Evolutionary conservation across 129 eudicot species (phyloP), one percentile per base, ranked within the genome.

Genomic region (Flaveria sonorensis): DNA sequence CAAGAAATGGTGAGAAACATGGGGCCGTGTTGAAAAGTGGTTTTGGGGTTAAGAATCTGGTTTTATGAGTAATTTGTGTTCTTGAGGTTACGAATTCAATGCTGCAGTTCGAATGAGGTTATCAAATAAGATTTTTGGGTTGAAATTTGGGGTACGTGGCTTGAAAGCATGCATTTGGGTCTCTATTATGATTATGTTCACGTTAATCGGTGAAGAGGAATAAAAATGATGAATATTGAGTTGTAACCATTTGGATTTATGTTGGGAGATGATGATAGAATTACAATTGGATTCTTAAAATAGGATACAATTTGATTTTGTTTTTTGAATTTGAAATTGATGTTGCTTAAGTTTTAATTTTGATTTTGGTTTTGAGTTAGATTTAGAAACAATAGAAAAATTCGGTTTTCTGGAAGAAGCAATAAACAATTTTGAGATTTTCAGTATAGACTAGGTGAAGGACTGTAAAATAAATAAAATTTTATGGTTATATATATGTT

Each of bases 121-220:
- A 56, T 56, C 63, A 56, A 56, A 0, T 28, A 56, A 28, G 26
- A 56, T 19, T 19, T 19, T 19, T 8, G 26, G 63, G 63, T 56
- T 56, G 63, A n/a, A 56, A 19, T 19, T 18, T 53, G 26, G 62
- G 62, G 62, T 19, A 55, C 63, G 63, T 56, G 63, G 63, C 63
- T 56, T 56, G 12, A n/a, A 18, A 19, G 19, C 4, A 55, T 55
- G 62, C 62, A 8, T 19, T 56, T 56, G 63, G 28, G 21, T 56
- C 28, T 16, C 20, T 52, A 52, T 15, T 52, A 4, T 52, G 59
- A 9, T 52, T 52, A 1, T 16, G 7, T 52, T 7, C 18, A 52
- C 18, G 59, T 52, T 52, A 2, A 7, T 23, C 1, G 26, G 26
- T 55, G 61, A 11, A 3, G 61, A 55, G 8, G 36, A 59, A n/a